phyloP scores from a whole-genome alignment of 1,284 basidiomycete species.

The Melampsora larici-populina region DNA sequence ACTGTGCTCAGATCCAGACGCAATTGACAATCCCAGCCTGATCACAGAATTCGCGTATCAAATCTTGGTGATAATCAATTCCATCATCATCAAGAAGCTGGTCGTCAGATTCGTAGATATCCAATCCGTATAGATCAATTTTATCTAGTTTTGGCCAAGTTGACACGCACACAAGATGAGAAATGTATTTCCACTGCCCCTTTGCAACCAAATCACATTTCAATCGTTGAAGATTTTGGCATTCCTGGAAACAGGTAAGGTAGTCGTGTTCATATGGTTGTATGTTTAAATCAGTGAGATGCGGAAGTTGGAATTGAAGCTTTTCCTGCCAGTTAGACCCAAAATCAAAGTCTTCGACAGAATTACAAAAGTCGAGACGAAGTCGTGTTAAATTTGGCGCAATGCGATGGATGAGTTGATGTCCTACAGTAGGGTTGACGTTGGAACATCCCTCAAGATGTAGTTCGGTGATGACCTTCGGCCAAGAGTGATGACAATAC shows the following conservation, averaged over 20 bases:
- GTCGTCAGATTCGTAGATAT: neutral
- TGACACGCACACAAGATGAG: neutral
- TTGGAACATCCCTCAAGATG: neutral
- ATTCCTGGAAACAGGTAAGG: neutral
- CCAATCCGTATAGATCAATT: neutral
- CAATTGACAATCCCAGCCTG: neutral
- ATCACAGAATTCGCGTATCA: neutral
- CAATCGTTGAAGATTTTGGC: neutral
- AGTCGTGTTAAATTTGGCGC: neutral
- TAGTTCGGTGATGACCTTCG: neutral
- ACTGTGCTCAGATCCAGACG: too few species aligned
- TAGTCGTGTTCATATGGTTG: neutral
- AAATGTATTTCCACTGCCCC: neutral
- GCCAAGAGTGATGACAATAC: neutral
- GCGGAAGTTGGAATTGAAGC: neutral
- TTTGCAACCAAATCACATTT: neutral
- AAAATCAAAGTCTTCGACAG: neutral
- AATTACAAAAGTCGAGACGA: neutral
- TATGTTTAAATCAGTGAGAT: neutral
- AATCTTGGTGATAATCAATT: neutral
- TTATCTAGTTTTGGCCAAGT: neutral
- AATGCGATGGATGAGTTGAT: neutral
- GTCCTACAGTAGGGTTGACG: neutral
- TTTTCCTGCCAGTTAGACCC: neutral
- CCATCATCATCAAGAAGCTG: neutral